Evolutionary conservation across 208 protist species (phyloP).

Genomic region (Herpetomonas samuelpessoai): DNA sequence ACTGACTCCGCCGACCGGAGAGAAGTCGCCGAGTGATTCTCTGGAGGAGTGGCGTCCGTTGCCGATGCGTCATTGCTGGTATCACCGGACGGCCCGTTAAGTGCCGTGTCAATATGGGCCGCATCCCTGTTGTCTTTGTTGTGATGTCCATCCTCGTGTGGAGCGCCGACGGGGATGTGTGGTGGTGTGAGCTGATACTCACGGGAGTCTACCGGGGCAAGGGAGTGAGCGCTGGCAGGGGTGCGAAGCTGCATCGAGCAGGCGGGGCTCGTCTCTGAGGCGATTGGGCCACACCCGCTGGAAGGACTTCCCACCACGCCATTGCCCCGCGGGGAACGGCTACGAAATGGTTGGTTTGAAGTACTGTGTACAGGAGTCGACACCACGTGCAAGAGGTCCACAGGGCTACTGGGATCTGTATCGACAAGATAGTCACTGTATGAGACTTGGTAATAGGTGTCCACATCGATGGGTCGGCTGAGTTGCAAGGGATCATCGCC

Average conservation of each 20-base stretch:
- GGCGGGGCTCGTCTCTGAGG: neutral
- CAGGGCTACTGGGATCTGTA: neutral
- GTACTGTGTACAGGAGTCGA: no score
- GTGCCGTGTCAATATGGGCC: neutral
- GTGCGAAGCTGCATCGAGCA: neutral
- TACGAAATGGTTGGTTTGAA: no score
- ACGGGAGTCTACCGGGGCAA: no score
- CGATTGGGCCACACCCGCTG: neutral
- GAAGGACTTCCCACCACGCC: neutral
- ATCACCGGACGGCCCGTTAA: neutral
- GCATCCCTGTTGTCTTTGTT: no score
- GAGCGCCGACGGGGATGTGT: neutral
- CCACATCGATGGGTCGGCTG: constrained; percentile 3
- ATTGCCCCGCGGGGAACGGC: neutral
- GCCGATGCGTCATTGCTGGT: neutral
- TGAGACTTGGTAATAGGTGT: constrained; percentile 20
- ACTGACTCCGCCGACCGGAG: neutral
- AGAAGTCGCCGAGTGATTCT: no score
- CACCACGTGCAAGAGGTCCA: no score
- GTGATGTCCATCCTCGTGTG: no score
- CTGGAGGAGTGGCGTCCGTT: no score
- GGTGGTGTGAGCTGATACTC: no score
- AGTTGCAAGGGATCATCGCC: constrained; percentile 14
- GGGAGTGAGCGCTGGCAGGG: neutral
- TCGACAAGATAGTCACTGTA: constrained; percentile 15